Evolutionary conservation across 1,284 basidiomycete genomes (phyloP), one percentile per base, ranked within the genome.

Genomic region (Pholiota adiposa): DNA sequence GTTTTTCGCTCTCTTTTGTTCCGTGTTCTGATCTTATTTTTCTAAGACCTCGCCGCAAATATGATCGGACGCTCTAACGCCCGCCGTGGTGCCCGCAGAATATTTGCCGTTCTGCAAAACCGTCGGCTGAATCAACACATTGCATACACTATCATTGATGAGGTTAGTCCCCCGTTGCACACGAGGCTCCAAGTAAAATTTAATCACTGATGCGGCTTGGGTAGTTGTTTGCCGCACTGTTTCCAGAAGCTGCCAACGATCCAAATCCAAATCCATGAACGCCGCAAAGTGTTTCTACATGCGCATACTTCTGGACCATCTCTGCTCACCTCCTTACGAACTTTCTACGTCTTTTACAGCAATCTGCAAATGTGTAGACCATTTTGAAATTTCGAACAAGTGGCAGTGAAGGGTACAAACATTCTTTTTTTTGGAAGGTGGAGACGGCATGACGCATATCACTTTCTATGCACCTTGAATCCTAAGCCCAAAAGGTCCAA

Each of bases 51-150:
- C 49, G 95, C 93, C 29, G 94, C 96, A 5, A 98, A 97, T 69
- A 94, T 98, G 88, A 97, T 98, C 63, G 97, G 97, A 8, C 83
- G 95, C 23, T 90, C 93, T 1, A 98, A 98, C 72, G 95, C 96
- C 9, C 85, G 95, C 6, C 84, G 94, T 46, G 97, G 96, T 5
- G 95, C 96, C 3, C 83, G 94, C 51, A 83, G 94, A 52, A 90
- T 97, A 61, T 98, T 98, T 71, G 89, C 94, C 1, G 93, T 96
- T 0, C 73, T 98, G 48, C 97, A 98, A 74, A 98, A 98, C 70
- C 84, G 89, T 56, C 82, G 96, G 18, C 78, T 98, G 36, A 98
- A 97, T 72, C 94, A 97, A 72, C 95, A 97, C 71, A 87, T 98
- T 53, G 83, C 90, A 19, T 93, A 97, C 72, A 91, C 85, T 25